These are phyloP conservation scores for Prorocentrum cordatum DNA, from an alignment of 169 alveolate genomes.

Conservation along the genomic window DNA sequence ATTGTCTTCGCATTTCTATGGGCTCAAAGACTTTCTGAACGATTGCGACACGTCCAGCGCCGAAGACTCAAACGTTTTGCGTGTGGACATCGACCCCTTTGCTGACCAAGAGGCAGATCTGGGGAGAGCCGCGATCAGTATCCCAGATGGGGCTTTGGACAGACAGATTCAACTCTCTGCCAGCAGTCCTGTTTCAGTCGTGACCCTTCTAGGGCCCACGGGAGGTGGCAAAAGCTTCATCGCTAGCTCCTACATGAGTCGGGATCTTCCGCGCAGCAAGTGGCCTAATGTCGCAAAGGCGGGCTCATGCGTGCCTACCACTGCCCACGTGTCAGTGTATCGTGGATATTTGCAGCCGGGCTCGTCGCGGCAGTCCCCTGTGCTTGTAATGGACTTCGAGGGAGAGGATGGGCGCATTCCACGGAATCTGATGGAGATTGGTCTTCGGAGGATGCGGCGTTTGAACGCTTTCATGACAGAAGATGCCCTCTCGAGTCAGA, in stretches of 20 bases:
- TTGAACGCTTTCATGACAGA: background rate
- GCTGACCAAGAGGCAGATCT: background rate
- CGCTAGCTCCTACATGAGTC: background rate
- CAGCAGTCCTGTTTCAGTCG: background rate
- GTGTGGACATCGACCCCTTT: background rate
- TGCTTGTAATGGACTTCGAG: background rate
- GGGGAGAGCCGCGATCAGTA: background rate
- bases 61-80: background rate
- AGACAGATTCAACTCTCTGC: background rate
- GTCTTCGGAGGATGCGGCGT: background rate
- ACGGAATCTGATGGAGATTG: background rate
- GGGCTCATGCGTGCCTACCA: background rate
- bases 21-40: background rate
- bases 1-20: background rate
- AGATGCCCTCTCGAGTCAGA: background rate
- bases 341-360: background rate
- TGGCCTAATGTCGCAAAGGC: background rate
- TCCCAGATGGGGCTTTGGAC: background rate
- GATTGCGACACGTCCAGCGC: background rate
- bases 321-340: background rate
- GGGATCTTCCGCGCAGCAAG: no score
- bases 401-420: constrained; percentile 14
- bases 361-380: background rate
- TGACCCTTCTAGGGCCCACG: background rate
- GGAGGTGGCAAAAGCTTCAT: background rate